These are phyloP conservation scores for Theobroma grandiflorum DNA, from an alignment of 441 rosid species.

Conservation along the genomic window DNA sequence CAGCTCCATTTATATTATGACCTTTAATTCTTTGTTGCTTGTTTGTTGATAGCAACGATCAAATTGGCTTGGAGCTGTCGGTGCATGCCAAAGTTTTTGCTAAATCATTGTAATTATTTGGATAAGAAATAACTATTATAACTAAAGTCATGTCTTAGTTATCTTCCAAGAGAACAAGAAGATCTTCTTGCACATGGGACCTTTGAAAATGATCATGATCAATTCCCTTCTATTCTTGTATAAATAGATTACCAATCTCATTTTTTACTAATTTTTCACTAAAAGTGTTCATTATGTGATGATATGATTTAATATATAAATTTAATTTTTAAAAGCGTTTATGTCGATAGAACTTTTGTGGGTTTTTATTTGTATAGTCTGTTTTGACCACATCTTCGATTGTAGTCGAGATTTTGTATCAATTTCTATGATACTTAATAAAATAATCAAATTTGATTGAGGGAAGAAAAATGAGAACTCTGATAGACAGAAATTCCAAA, in stretches of 20 bases:
- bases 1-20: not conserved
- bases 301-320: no score
- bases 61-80: conserved; percentile 18
- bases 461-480: not conserved
- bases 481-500: not conserved
- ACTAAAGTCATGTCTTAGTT: not conserved
- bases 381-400: no score
- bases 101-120: not conserved
- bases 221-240: not conserved
- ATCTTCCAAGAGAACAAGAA: not conserved
- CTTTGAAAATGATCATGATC: not conserved
- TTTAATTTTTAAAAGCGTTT: no score
- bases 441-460: no score
- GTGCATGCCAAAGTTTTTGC: not conserved
- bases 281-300: no score
- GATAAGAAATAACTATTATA: not conserved
- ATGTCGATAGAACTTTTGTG: no score
- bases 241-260: not conserved
- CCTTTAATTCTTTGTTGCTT: not conserved
- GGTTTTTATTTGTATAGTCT: no score
- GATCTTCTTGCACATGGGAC: not conserved
- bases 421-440: no score
- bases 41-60: not conserved
- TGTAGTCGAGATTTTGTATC: no score
- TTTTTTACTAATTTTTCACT: not conserved